A percentile compares a stretch with the other conserved stretches of the same genome.
phyloP scores from a whole-genome alignment of 2,329 filamentous ascomycete genomes.

The Colletotrichum shisoi region DNA sequence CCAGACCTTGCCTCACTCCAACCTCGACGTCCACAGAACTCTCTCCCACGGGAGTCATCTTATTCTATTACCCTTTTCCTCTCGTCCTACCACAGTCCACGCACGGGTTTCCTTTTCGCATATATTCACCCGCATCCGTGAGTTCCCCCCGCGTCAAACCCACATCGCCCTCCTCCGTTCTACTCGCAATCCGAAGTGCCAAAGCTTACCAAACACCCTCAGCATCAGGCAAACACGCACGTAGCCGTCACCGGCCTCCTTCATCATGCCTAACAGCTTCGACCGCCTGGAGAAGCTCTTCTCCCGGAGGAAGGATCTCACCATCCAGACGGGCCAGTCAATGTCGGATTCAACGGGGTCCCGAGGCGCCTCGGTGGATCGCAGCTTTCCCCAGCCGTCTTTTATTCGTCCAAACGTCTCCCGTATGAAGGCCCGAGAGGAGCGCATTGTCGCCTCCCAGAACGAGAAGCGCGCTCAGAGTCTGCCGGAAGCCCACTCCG shows the following conservation, averaged over 20 bases:
- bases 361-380: slow-evolving; percentile 44
- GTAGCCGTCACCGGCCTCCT: background rate
- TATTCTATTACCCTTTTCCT: background rate
- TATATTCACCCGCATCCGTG: slow-evolving; percentile 18
- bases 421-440: slow-evolving; percentile 66
- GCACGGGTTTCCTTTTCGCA: background rate
- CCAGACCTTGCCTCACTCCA: slow-evolving; percentile 1
- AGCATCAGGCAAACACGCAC: slow-evolving; percentile 13
- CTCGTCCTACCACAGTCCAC: background rate
- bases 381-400: slow-evolving; percentile 60
- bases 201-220: slow-evolving; percentile 20
- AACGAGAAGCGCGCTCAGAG: slow-evolving; percentile 34
- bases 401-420: slow-evolving; percentile 64
- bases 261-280: slow-evolving; percentile 36
- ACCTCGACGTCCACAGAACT: slow-evolving; percentile 12
- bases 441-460: slow-evolving; percentile 42
- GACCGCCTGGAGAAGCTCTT: slow-evolving; percentile 60
- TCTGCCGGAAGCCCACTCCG: slow-evolving; percentile 36
- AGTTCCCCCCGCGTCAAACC: background rate
- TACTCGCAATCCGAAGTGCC: background rate
- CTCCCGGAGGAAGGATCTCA: slow-evolving; percentile 51
- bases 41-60: slow-evolving; percentile 1
- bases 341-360: slow-evolving; percentile 14
- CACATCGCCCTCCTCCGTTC: background rate
- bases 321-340: slow-evolving; percentile 6